phyloP scores from a whole-genome alignment of 2,329 filamentous ascomycete species.

The Talaromyces islandicus region DNA sequence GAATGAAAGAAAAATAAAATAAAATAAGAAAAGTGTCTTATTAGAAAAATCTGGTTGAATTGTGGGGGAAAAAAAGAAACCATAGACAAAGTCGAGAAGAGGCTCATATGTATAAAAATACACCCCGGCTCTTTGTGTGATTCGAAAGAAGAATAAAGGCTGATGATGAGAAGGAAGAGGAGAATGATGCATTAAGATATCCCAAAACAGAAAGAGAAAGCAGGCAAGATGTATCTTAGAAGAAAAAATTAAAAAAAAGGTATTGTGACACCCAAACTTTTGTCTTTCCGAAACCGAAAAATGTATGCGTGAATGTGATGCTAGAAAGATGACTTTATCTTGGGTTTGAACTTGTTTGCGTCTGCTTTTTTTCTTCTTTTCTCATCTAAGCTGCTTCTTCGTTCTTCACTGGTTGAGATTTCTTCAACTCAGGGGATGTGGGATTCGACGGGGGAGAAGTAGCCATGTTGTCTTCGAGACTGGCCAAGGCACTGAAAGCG shows the following conservation, averaged over 20 bases:
- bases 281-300: slow-evolving; percentile 12
- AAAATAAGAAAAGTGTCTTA: neutral
- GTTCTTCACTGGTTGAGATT: slow-evolving; percentile 40
- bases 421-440: slow-evolving; percentile 41
- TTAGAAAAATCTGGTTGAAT: neutral
- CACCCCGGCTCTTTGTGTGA: neutral
- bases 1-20: neutral
- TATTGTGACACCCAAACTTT: slow-evolving; percentile 13
- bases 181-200: neutral
- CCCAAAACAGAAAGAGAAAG: neutral
- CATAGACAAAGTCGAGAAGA: neutral
- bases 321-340: slow-evolving; percentile 3
- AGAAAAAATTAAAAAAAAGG: slow-evolving; percentile 6
- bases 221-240: neutral
- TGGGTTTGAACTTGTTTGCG: neutral
- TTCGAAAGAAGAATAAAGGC: neutral
- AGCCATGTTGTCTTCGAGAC: slow-evolving; percentile 42
- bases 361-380: neutral
- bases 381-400: slow-evolving; percentile 31
- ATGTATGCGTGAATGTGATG: neutral
- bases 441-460: slow-evolving; percentile 45
- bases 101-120: neutral
- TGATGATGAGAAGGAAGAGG: neutral
- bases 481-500: slow-evolving; percentile 39
- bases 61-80: neutral